Base-by-base conservation (phyloP, 768 basidiomycete species). In the Lactifluus piperatus region DNA sequence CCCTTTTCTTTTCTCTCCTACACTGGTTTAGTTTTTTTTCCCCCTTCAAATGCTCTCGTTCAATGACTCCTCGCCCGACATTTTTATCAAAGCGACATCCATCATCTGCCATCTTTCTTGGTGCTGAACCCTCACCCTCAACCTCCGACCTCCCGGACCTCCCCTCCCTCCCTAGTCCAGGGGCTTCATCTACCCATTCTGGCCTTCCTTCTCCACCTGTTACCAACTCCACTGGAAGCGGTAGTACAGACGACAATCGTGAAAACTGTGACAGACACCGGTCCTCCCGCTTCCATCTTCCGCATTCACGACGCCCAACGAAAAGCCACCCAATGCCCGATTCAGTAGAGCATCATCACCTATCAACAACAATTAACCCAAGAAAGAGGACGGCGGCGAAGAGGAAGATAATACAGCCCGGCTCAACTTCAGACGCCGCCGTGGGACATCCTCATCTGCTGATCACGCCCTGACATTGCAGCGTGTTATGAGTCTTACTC, bases 151-250 rank as follows among this genome's bases (percentile, higher is more conserved):
- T 64, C 65, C 71, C 64, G 14, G 68, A 74, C 48, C 74, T 87
- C 20, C 86, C 87, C 3, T 83, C 85, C 65, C 78, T 88, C 45
- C 82, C 84, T n/a, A 85, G 82, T 62, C 84, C 85, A 11, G 75
- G 73, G 24, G 72, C 77, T 34, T 74, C 76, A 57, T 77, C 82
- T 4, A 69, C 67, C 62, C 74, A 76, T 57, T 88, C 86, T 5
- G 88, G 89, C 6, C 70, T 91, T 5, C 89, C 90, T 1, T 90
- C 88, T 24, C 90, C 90, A 0, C 90, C 90, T 44, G 88, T 87
- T 27, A 88, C 90, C 20, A 91, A 90, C 68, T 91, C 88, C 11
- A 90, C 88, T 1, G 88, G 86, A 34, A 89, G 87, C 69, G 86
- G 86, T 37, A 63, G 62, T 37, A 36, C 62, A 3, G 64, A 55